Base-by-base conservation (phyloP, 2,329 filamentous ascomycete genomes). In the Penicillium polonicum region DNA sequence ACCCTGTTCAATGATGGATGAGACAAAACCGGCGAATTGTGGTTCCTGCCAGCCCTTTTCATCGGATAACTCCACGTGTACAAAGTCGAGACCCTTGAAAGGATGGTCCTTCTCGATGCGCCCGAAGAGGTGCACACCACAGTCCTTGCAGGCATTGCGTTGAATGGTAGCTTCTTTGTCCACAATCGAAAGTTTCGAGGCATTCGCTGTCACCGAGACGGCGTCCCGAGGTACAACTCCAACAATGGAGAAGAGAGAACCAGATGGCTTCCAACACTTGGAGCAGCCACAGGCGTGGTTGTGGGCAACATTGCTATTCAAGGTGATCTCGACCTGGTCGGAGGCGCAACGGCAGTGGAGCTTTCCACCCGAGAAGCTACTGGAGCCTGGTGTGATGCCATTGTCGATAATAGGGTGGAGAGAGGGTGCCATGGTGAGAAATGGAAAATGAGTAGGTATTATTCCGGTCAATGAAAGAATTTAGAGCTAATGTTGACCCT, bases 201-300 rank as follows among this genome's bases (percentile, higher is more conserved):
- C 77, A 74, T 87, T 83, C 65, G 84, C 81, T 0, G 83, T 83
- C 19, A 89, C 83, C 21, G 68, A 66, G 48, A 89, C 60, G 51
- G 83, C 78, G 51, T 83, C 80, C 8, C 73, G 70, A 6, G 87
- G 82, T 2, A 88, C 74, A 52, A 89, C 86, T 57, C 76, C 86
- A 48, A 89, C 80, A 64, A 89, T 68, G 59, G 83, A 83, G 79
- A 89, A 89, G 60, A 89, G 80, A 0, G 85, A 79, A 31, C 84
- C 84, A 2, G 73, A 57, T 5, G 87, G 87, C 73, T 88, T 89
- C 85, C 85, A 89, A 81, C 87, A 89, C 72, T 88, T 87, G 54
- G 85, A 88, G 76, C 87, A 89, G 61, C 86, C 86, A 74, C 87
- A 89, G 55, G 84, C 85, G 74, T 89, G 87, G 78, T 89, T 88